These are phyloP conservation scores for Bromus sterilis DNA, from an alignment of 176 grass and related monocot genomes.

Conservation along the genomic window DNA sequence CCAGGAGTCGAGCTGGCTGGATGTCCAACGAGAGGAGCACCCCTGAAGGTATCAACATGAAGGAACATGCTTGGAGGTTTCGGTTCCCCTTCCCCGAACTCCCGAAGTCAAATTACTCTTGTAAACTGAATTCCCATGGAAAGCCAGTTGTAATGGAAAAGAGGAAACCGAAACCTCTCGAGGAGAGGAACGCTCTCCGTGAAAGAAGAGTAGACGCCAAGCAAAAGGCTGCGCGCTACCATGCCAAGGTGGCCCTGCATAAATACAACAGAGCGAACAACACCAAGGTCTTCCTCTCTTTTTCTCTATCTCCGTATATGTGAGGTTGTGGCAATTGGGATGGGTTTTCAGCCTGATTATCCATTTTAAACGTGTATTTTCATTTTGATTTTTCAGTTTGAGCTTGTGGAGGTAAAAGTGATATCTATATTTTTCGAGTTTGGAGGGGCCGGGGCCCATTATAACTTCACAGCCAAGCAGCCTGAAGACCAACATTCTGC, in stretches of 20 bases:
- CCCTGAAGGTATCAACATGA: background rate
- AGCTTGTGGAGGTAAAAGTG: background rate
- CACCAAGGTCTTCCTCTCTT: background rate
- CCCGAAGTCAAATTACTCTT: background rate
- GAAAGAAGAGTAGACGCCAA: background rate
- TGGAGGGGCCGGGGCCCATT: background rate
- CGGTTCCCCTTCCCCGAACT: background rate
- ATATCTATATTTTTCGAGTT: conserved; percentile 9
- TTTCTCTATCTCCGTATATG: background rate
- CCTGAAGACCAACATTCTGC: background rate
- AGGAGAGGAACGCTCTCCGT: background rate
- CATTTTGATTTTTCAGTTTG: background rate
- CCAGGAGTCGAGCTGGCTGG: background rate
- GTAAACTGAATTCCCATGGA: background rate
- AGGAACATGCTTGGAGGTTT: background rate
- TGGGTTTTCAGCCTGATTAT: background rate
- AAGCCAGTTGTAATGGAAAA: background rate
- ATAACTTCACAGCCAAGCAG: conserved; percentile 25
- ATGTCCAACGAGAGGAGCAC: conserved; percentile 3
- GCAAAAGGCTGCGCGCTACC: background rate
- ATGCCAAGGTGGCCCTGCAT: background rate
- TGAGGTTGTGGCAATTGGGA: background rate
- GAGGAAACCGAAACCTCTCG: background rate
- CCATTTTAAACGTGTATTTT: background rate
- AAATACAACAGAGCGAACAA: background rate